phyloP scores from a whole-genome alignment of 805 yeast genomes.

The Nematodospora valgi region DNA sequence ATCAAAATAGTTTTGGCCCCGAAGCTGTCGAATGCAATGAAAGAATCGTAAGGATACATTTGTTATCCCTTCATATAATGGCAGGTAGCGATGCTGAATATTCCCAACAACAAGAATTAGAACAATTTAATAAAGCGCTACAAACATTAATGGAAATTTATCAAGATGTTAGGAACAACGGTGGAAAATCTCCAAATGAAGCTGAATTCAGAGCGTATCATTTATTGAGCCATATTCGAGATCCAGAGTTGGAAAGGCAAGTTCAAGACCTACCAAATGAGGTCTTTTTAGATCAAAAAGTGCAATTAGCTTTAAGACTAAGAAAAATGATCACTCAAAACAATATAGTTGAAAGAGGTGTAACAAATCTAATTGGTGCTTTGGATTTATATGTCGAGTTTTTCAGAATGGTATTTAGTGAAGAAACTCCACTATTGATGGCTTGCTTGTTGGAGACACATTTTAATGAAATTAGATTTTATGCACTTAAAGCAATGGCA shows the following conservation, averaged over 20 bases:
- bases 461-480: slow-evolving; percentile 73
- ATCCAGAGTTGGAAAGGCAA: slow-evolving; percentile 79
- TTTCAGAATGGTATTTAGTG: slow-evolving; percentile 50
- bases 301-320: slow-evolving; percentile 70
- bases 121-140: slow-evolving; percentile 86
- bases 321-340: slow-evolving; percentile 67
- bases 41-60: slow-evolving; percentile 83
- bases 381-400: slow-evolving; percentile 60
- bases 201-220: slow-evolving; percentile 92
- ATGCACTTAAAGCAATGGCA: slow-evolving; percentile 65
- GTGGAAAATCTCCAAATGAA: slow-evolving; percentile 73
- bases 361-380: slow-evolving; percentile 48
- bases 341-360: slow-evolving; percentile 52
- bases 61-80: slow-evolving; percentile 80
- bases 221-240: slow-evolving; percentile 72
- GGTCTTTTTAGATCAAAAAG: slow-evolving; percentile 49
- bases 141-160: slow-evolving; percentile 88
- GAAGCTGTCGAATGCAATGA: slow-evolving; percentile 94
- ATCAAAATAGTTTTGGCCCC: slow-evolving; percentile 88
- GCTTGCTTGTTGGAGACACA: slow-evolving; percentile 77
- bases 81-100: slow-evolving; percentile 67
- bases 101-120: slow-evolving; percentile 93
- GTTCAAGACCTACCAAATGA: slow-evolving; percentile 62
- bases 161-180: slow-evolving; percentile 68
- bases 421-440: slow-evolving; percentile 59